Conservation (phyloP, 2,329 filamentous ascomycete genomes). For the Sclerotinia borealis region DNA sequence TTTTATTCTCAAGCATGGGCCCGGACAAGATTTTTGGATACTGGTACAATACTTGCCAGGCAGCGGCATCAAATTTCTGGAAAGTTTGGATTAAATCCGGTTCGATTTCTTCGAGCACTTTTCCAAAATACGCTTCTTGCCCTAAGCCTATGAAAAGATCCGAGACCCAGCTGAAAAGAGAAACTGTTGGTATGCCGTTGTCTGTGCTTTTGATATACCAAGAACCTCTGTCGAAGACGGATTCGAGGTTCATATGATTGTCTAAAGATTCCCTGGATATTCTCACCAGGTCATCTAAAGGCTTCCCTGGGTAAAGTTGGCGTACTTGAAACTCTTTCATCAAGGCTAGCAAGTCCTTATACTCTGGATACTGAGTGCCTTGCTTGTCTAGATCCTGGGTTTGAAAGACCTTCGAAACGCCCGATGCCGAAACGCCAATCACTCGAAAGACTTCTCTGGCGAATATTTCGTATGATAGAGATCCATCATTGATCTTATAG, state of each 20-base stretch:
- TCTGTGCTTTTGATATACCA: neutral
- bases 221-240: neutral
- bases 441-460: neutral
- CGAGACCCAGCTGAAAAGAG: neutral
- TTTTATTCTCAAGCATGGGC: neutral
- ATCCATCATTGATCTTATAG: neutral
- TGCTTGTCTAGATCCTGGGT: neutral
- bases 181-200: neutral
- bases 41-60: slow-evolving; percentile 6
- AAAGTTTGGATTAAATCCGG: neutral
- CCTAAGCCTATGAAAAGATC: neutral
- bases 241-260: neutral
- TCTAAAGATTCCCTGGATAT: neutral
- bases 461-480: neutral
- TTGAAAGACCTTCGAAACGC: neutral
- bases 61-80: slow-evolving; percentile 4
- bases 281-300: neutral
- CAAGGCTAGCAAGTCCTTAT: neutral
- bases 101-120: neutral
- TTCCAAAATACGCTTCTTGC: slow-evolving; percentile 2
- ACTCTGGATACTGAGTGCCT: neutral
- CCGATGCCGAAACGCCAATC: neutral
- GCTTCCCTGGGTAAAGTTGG: neutral
- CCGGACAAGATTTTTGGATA: neutral
- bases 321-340: neutral